Base-by-base conservation (phyloP, 176 grass and related monocot species). In the Oryza meridionalis region DNA sequence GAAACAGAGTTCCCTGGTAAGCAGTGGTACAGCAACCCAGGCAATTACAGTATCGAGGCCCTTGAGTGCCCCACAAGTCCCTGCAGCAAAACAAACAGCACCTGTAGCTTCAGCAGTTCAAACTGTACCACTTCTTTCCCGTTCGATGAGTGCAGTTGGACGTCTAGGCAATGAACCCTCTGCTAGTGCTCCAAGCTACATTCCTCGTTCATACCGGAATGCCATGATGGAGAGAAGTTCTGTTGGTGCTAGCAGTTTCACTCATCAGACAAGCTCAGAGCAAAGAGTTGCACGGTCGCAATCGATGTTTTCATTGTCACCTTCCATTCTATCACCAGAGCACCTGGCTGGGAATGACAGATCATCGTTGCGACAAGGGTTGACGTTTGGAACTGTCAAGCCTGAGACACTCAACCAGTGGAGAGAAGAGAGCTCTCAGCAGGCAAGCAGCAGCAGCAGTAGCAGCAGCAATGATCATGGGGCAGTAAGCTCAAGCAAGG, bases 191-290 rank as follows among this genome's bases (percentile, higher is more conserved):
- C 76, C 93, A 53, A 91, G 85, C 73, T 94, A 83, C 61, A 83
- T 77, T 80, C 96, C 96, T 24, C 84, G 81, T 50, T 92, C 93
- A 68, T 99, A 99, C 80, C 86, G 85, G 55, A 99, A 88, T 92
- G 96, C 93, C n/a, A 99, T 96, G 78, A 96, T 94, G 73, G 91
- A 94, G 45, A 90, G 82, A 83, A 63, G 64, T 82, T 84, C 89
- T 67, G 73, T 58, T 62, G 53, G 76, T 76, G 82, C 73, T 44
- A 85, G 82, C 70, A 14, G 51, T 90, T 70, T 38, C 2, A 75
- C 63, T 65, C 72, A 89, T 25, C 80, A 84, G 16, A 26, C 80
- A 68, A 80, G 77, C 82, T 91, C 77, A 1, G 79, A 59, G 32
- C 85, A 81, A 84, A 86, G 70, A 82, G 67, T 77, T 77, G 38